phyloP scores from a whole-genome alignment of 108 stramenopile genomes.

The Chaetoceros muelleri region DNA sequence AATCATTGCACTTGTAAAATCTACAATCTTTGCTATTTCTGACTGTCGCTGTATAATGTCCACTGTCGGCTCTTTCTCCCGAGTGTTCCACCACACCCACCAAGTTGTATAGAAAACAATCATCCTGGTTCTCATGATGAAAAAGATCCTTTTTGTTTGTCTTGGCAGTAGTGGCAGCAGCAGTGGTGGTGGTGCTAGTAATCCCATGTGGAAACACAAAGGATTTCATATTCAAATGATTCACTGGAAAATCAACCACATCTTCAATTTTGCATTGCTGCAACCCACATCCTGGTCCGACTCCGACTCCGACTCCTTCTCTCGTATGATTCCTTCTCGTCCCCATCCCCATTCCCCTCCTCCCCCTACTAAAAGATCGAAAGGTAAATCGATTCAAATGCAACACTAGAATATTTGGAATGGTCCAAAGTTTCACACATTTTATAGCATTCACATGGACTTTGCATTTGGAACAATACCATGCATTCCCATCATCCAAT shows the following conservation, averaged over 20 bases:
- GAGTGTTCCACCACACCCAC: slow-evolving; percentile 73
- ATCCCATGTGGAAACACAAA: too few species aligned
- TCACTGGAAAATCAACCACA: slow-evolving; percentile 60
- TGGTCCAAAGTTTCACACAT: slow-evolving; percentile 72
- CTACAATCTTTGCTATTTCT: slow-evolving; percentile 63
- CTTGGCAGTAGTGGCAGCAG: too few species aligned
- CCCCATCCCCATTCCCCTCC: slow-evolving; percentile 45
- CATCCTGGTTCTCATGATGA: too few species aligned
- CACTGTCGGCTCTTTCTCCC: slow-evolving; percentile 66
- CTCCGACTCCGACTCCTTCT: too few species aligned
- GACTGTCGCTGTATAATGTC: slow-evolving; percentile 82
- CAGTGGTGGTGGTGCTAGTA: too few species aligned
- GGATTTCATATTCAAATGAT: slow-evolving; percentile 46
- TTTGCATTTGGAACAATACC: slow-evolving; percentile 73
- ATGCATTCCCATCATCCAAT: slow-evolving; percentile 73
- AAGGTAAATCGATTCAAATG: slow-evolving; percentile 76
- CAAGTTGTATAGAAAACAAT: slow-evolving; percentile 70
- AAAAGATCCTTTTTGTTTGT: too few species aligned
- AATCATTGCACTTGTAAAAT: slow-evolving; percentile 78
- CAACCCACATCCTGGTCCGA: too few species aligned
- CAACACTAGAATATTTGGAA: slow-evolving; percentile 66
- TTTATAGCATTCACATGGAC: slow-evolving; percentile 76
- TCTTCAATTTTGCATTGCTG: slow-evolving; percentile 61
- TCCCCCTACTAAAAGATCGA: slow-evolving; percentile 45
- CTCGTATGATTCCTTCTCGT: too few species aligned